Conservation (phyloP, 1,284 basidiomycete species). For the Papiliotrema terrestris region DNA sequence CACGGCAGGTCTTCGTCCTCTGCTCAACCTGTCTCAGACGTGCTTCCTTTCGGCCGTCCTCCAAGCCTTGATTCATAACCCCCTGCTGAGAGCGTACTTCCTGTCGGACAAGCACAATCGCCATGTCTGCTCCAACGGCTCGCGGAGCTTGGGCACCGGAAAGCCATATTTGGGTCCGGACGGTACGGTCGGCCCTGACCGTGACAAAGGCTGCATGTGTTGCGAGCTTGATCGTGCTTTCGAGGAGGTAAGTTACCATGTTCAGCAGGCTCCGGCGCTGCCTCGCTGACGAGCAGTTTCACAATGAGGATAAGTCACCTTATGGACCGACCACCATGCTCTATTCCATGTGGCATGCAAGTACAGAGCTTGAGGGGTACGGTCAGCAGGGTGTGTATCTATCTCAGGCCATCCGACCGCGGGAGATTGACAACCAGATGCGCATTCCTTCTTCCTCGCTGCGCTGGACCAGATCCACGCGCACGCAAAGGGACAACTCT, state of each 20-base stretch:
- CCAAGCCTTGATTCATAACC: slow-evolving; percentile 90
- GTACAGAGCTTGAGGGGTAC: slow-evolving; percentile 78
- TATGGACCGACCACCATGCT: slow-evolving; percentile 83
- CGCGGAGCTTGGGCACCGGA: slow-evolving; percentile 30
- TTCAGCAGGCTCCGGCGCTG: not conserved
- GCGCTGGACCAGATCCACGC: slow-evolving; percentile 78
- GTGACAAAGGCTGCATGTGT: slow-evolving; percentile 71
- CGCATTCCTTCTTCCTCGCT: slow-evolving; percentile 65
- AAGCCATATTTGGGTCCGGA: slow-evolving; percentile 27
- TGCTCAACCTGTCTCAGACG: slow-evolving; percentile 83
- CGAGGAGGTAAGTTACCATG: slow-evolving; percentile 59
- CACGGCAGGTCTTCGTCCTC: slow-evolving; percentile 67
- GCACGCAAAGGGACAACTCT: slow-evolving; percentile 60
- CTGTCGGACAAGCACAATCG: slow-evolving; percentile 62
- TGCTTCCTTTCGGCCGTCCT: slow-evolving; percentile 93
- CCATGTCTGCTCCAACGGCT: slow-evolving; percentile 37
- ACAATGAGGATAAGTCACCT: slow-evolving; percentile 64
- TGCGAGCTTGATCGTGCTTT: slow-evolving; percentile 95
- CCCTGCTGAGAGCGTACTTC: slow-evolving; percentile 84
- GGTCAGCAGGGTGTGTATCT: slow-evolving; percentile 68
- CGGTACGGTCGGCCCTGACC: slow-evolving; percentile 21
- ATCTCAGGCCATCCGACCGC: not conserved
- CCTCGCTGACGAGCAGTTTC: slow-evolving; percentile 57
- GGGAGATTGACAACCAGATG: slow-evolving; percentile 20
- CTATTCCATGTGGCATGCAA: slow-evolving; percentile 79